Evolutionary conservation across 305 asterid genomes (phyloP).

Genomic region (Fraxinus paxiana): DNA sequence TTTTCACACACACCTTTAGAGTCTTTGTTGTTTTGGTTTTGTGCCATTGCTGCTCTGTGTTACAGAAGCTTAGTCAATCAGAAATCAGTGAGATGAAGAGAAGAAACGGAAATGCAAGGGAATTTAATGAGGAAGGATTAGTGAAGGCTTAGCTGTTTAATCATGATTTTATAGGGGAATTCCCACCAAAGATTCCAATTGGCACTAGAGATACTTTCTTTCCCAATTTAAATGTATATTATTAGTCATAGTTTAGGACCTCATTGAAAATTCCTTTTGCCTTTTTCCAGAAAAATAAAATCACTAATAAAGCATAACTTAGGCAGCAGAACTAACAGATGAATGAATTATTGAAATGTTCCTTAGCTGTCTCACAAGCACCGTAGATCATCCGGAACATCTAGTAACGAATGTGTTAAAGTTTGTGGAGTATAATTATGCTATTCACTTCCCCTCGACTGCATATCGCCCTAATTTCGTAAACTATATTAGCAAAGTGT

Average conservation of each 20-base stretch:
- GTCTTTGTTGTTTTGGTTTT: conserved; percentile 15
- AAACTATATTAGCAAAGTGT: not conserved
- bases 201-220: conserved; percentile 1
- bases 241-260: not conserved
- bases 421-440: not conserved
- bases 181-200: not conserved
- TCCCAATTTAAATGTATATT: not conserved
- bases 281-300: not conserved
- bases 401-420: not conserved
- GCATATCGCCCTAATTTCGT: not conserved
- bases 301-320: not conserved
- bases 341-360: not conserved
- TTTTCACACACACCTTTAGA: conserved; percentile 3
- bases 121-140: conserved; percentile 19
- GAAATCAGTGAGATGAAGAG: conserved; percentile 10
- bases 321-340: not conserved
- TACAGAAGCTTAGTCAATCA: not conserved
- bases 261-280: not conserved
- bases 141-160: not conserved
- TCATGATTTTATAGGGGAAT: not conserved
- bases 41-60: conserved; percentile 17
- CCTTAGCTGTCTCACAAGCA: not conserved
- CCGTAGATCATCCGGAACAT: not conserved
- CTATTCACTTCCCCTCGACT: not conserved
- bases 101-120: not conserved